These are phyloP conservation scores for Lentinula raphanica DNA, from an alignment of 768 basidiomycete species.

Conservation along the genomic window DNA sequence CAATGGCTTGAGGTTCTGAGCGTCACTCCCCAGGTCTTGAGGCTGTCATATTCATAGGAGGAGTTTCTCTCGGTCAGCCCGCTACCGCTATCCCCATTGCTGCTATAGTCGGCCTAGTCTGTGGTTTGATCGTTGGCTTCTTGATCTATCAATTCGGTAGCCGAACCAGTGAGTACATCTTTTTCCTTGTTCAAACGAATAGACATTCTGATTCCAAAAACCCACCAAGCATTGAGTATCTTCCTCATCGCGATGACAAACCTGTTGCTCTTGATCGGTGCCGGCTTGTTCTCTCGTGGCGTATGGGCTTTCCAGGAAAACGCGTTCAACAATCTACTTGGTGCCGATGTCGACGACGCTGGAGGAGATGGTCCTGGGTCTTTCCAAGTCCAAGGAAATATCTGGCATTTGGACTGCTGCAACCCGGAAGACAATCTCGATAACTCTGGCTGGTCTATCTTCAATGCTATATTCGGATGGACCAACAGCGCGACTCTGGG, in stretches of 20 bases:
- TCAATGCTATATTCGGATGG: slow-evolving; percentile 86
- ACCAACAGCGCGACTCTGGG: slow-evolving; percentile 79
- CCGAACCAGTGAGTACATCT: slow-evolving; percentile 50
- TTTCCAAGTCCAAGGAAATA: slow-evolving; percentile 73
- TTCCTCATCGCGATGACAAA: slow-evolving; percentile 94
- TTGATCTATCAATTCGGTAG: slow-evolving; percentile 78
- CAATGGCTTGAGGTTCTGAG: not conserved
- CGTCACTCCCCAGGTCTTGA: slow-evolving; percentile 57
- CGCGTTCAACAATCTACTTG: slow-evolving; percentile 62
- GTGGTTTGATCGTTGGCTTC: slow-evolving; percentile 69
- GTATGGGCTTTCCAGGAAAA: slow-evolving; percentile 70
- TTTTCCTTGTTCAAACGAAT: not conserved
- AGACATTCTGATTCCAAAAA: not conserved
- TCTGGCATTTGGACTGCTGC: slow-evolving; percentile 88
- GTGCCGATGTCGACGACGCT: slow-evolving; percentile 64
- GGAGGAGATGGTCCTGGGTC: slow-evolving; percentile 78
- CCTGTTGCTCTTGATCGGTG: slow-evolving; percentile 87
- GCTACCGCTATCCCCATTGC: slow-evolving; percentile 88
- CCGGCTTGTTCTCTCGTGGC: slow-evolving; percentile 84
- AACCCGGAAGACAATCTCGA: slow-evolving; percentile 50
- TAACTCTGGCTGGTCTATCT: slow-evolving; percentile 70
- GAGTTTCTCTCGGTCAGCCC: slow-evolving; percentile 80
- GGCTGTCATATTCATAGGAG: slow-evolving; percentile 90
- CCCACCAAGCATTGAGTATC: slow-evolving; percentile 54
- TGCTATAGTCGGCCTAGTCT: slow-evolving; percentile 77